Conservation (phyloP, 495 filamentous ascomycete species). For the Cercophora newfieldiana region DNA sequence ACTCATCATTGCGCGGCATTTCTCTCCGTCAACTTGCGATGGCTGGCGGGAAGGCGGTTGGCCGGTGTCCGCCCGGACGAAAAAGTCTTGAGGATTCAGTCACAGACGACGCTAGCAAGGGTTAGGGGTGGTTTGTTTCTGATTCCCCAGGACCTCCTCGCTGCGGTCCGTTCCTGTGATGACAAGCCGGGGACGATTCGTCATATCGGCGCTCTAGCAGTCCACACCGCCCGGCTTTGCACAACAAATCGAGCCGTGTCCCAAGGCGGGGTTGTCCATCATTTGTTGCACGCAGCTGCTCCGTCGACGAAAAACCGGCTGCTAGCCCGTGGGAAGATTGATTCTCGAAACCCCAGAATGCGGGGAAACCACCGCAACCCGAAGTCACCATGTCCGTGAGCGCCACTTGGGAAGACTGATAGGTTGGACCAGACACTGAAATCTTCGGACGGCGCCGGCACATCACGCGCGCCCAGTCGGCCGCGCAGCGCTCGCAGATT, state of each 20-base stretch:
- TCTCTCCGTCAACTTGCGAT: neutral
- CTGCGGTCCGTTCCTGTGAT: constrained; percentile 13
- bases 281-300: neutral
- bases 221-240: neutral
- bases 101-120: neutral
- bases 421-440: constrained; percentile 20
- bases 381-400: constrained; percentile 12
- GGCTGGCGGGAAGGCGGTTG: too few relatives aligned
- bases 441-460: constrained; percentile 10
- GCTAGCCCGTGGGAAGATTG: neutral
- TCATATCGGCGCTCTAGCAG: neutral
- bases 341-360: constrained; percentile 22
- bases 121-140: neutral
- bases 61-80: too few relatives aligned
- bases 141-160: neutral
- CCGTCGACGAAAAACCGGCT: neutral
- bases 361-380: constrained; percentile 20
- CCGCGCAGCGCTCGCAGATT: neutral
- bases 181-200: constrained; percentile 6
- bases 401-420: constrained; percentile 12
- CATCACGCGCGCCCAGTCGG: constrained; percentile 9
- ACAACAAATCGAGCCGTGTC: neutral
- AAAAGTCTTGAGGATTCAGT: neutral
- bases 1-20: neutral
- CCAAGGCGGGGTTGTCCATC: constrained; percentile 5